Evolutionary conservation across 2,329 filamentous ascomycete species (phyloP).

Genomic region (Tolypocladium amazonense): DNA sequence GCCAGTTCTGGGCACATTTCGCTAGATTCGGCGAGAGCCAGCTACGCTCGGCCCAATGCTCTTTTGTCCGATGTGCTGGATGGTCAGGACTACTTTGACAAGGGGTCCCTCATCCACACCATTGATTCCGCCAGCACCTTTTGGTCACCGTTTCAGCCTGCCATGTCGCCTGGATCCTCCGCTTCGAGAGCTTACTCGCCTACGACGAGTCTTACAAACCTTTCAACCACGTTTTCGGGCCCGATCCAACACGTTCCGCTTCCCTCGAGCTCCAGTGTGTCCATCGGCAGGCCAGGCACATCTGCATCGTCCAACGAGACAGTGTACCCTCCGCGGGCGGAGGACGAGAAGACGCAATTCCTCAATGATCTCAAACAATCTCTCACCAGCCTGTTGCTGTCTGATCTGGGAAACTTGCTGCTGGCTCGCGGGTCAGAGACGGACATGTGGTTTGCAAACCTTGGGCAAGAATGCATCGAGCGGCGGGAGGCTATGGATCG

Average conservation of each 20-base stretch:
- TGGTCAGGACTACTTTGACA: constrained; percentile 59
- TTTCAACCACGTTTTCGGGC: constrained; percentile 38
- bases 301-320: constrained; percentile 59
- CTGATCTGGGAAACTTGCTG: constrained; percentile 77
- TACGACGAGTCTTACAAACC: constrained; percentile 48
- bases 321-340: constrained; percentile 47
- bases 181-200: constrained; percentile 50
- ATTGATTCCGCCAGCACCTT: constrained; percentile 72
- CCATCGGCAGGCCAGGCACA: constrained; percentile 49
- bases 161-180: constrained; percentile 52
- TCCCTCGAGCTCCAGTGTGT: constrained; percentile 35
- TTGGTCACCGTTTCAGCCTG: constrained; percentile 77
- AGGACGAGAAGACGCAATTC: constrained; percentile 68
- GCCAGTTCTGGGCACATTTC: constrained; percentile 60
- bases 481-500: constrained; percentile 45
- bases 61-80: constrained; percentile 57
- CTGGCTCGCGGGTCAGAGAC: constrained; percentile 89
- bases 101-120: constrained; percentile 56
- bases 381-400: constrained; percentile 74
- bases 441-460: constrained; percentile 70
- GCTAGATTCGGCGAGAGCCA: constrained; percentile 58
- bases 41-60: constrained; percentile 43
- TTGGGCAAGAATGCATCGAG: constrained; percentile 57
- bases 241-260: constrained; percentile 29
- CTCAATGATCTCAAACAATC: constrained; percentile 67